Evolutionary conservation across 768 basidiomycete genomes (phyloP), one percentile per base, ranked within the genome.

Genomic region (Tricholomella constricta): DNA sequence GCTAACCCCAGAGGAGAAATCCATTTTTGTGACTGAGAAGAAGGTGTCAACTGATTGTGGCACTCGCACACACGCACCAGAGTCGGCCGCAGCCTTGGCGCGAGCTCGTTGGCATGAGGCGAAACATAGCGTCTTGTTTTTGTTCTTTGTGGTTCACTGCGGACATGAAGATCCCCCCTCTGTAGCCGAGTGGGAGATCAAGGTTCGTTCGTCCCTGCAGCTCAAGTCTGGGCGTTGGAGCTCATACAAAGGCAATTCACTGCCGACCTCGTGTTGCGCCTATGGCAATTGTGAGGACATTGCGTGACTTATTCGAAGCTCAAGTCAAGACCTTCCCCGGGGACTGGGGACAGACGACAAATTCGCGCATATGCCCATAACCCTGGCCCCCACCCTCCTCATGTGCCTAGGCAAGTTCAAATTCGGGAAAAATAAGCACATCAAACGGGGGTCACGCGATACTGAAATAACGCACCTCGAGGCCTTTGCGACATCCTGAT

Each of bases 1-100:
- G 36, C 54, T 56, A 56, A 51, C 36, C 54, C 54, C 49, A 56
- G 48, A 38, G 48, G 54, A 56, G 54, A 4, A 45, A 55, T 50
- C 2, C 19, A 12, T 11, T n/a, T 37, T 41, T 37, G 36, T 46
- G 52, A 52, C 42, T 36, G 43, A 15, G 31, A 45, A 40, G 36
- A 35, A 45, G 36, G 44, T 41, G 37, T 42, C 52, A 53, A 46
- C 22, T 52, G 51, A 45, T 45, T 45, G 20, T 52, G 42, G 42
- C 42, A 42, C 32, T 37, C 34, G 15, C 26, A 5, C 4, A 32
- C 31, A 32, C 31, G 15, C n/a, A n/a, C n/a, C n/a, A n/a, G 29
- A 42, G 38, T 42, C 48, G 32, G 46, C 34, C 46, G 29, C 27
- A 48, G 35, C 37, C 34, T 45, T 45, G 42, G 42, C 44, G 35